Evolutionary conservation across 352 stramenopile species (phyloP).

Genomic region (Aphanomyces astaci): DNA sequence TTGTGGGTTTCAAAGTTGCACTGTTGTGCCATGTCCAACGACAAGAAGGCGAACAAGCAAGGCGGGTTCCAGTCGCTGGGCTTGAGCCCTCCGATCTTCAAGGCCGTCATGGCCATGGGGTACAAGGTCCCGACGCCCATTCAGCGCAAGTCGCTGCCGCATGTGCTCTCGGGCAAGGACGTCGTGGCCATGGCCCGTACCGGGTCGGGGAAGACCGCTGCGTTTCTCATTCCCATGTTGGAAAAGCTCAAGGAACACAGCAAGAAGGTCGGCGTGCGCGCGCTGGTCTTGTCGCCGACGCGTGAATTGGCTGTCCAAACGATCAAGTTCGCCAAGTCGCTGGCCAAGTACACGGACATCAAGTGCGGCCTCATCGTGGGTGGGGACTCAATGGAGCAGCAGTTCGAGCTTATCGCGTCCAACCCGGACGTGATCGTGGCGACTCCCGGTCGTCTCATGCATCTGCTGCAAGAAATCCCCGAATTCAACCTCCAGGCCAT

Average conservation of each 20-base stretch:
- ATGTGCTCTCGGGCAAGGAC: conserved; percentile 94
- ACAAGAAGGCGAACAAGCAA: conserved; percentile 25
- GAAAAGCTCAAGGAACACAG: conserved; percentile 94
- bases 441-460: conserved; percentile 92
- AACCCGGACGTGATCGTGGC: conserved; percentile 93
- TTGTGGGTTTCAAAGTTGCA: conserved; percentile 12
- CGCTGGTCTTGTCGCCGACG: conserved; percentile 93
- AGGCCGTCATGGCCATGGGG: conserved; percentile 88
- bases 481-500: conserved; percentile 90
- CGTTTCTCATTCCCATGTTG: conserved; percentile 97
- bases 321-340: conserved; percentile 79
- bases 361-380: conserved; percentile 92
- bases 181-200: conserved; percentile 98
- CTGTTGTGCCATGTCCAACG: background rate
- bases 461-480: conserved; percentile 89
- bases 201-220: conserved; percentile 95
- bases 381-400: conserved; percentile 96
- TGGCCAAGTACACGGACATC: conserved; percentile 89
- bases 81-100: conserved; percentile 67
- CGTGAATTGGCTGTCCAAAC: conserved; percentile 98
- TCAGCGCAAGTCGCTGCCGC: conserved; percentile 96
- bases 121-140: conserved; percentile 98
- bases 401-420: conserved; percentile 92
- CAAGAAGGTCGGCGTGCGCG: conserved; percentile 78
- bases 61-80: conserved; percentile 82